These are phyloP conservation scores for Cryphonectria japonica DNA, from an alignment of 2,329 filamentous ascomycete genomes.

Conservation along the genomic window DNA sequence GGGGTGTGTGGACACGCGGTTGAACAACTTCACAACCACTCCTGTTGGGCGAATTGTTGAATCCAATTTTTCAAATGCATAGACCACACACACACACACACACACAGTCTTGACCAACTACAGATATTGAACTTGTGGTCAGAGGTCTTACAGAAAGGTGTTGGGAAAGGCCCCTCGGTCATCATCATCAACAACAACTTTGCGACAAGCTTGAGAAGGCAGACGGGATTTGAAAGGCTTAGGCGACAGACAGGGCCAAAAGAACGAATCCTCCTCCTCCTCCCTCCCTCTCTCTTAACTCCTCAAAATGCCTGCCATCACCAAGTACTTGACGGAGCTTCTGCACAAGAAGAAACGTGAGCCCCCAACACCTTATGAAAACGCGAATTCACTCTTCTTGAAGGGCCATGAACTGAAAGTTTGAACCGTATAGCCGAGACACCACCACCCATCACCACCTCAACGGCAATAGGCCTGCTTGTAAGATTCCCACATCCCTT, in stretches of 20 bases:
- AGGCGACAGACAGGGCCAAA: neutral
- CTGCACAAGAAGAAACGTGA: slow-evolving; percentile 26
- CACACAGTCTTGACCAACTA: neutral
- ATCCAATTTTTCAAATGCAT: neutral
- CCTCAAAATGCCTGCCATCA: slow-evolving; percentile 26
- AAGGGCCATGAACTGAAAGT: slow-evolving; percentile 7
- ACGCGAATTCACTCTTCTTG: neutral
- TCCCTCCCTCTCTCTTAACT: neutral
- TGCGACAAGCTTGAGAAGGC: neutral
- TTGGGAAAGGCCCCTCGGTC: neutral
- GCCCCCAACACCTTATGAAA: neutral
- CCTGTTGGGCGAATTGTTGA: neutral
- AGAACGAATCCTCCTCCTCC: neutral
- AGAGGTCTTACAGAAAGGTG: neutral
- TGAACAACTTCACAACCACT: neutral
- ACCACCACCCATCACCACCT: slow-evolving; percentile 46
- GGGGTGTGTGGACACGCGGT: neutral
- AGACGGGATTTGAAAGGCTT: neutral
- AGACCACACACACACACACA: no score
- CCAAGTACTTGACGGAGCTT: slow-evolving; percentile 22
- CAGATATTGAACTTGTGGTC: neutral
- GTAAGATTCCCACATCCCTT: slow-evolving; percentile 35
- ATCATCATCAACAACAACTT: neutral
- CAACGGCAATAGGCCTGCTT: slow-evolving; percentile 42
- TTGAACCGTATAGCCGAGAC: slow-evolving; percentile 35